A percentile compares a stretch with the other conserved stretches of the same genome.
These are phyloP conservation scores for Xylariaceae sp. DNA, from an alignment of 2,329 filamentous ascomycete genomes.

Conservation along the genomic window DNA sequence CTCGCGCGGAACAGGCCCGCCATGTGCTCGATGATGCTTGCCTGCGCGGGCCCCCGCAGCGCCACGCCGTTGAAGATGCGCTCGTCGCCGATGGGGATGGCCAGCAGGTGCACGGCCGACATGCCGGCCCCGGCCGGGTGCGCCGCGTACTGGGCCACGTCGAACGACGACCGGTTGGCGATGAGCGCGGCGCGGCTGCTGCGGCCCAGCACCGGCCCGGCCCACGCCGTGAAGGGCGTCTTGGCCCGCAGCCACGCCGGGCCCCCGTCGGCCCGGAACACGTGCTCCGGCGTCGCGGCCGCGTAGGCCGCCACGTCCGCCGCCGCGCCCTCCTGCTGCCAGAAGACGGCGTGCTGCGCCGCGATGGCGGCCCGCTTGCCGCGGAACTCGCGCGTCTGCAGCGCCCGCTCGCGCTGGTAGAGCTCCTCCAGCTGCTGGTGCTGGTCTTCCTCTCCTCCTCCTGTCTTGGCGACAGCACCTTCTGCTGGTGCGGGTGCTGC, in stretches of 20 bases:
- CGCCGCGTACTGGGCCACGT: conserved; percentile 9
- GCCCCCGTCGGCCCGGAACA: conserved; percentile 1
- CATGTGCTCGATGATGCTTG: conserved; percentile 12
- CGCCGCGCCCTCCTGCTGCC: conserved; percentile 1
- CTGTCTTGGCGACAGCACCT: too few relatives aligned
- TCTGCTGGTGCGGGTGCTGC: too few relatives aligned
- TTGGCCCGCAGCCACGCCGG: conserved; percentile 8
- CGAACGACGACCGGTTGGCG: conserved; percentile 15
- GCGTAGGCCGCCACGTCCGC: conserved; percentile 11
- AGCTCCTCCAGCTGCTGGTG: neutral
- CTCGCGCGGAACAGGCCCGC: conserved; percentile 6
- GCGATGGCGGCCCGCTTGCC: conserved; percentile 9
- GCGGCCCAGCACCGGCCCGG: conserved; percentile 1
- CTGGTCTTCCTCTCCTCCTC: neutral
- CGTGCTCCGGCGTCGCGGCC: conserved; percentile 1
- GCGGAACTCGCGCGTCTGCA: conserved; percentile 4
- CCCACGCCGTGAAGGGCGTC: conserved; percentile 9
- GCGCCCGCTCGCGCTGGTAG: neutral
- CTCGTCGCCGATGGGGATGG: conserved; percentile 9
- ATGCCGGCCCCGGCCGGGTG: conserved; percentile 9
- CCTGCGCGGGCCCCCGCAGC: conserved; percentile 3
- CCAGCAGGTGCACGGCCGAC: conserved; percentile 17
- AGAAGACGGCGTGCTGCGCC: conserved; percentile 8
- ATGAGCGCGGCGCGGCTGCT: conserved; percentile 7
- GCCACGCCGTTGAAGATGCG: conserved; percentile 17